Conservation (phyloP, 768 basidiomycete species). For the Nidularia pulvinata region DNA sequence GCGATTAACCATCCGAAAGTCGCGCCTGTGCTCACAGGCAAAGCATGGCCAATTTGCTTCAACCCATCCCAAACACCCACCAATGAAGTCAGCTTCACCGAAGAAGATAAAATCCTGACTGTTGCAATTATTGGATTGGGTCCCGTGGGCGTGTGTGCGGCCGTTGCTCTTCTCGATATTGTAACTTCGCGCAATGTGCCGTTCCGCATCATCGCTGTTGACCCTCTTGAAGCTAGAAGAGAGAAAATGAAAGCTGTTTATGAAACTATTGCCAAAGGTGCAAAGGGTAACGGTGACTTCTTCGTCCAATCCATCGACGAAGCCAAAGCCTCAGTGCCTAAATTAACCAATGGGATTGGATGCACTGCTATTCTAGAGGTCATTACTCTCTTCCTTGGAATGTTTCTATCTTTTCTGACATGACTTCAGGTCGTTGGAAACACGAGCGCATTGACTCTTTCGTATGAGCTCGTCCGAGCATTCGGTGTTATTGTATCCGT, state of each 20-base stretch:
- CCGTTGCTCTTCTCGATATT: constrained; percentile 63
- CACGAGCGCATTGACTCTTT: constrained; percentile 57
- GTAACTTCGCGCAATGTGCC: constrained; percentile 41
- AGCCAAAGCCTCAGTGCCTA: constrained; percentile 43
- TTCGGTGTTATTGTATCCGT: constrained; percentile 79
- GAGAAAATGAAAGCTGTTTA: constrained; percentile 63
- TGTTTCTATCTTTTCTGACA: background rate
- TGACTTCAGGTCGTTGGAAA: constrained; percentile 65
- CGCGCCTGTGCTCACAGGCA: constrained; percentile 54
- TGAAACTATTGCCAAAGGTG: constrained; percentile 39
- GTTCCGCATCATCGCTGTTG: constrained; percentile 64
- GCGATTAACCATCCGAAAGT: constrained; percentile 74
- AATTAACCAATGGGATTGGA: constrained; percentile 58
- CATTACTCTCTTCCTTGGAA: constrained; percentile 5
- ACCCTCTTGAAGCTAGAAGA: constrained; percentile 55
- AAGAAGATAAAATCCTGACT: constrained; percentile 52
- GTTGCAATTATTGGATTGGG: constrained; percentile 76
- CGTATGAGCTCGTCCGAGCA: constrained; percentile 71
- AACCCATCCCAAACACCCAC: constrained; percentile 16
- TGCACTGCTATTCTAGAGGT: constrained; percentile 74
- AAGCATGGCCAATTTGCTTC: constrained; percentile 57
- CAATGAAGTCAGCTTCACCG: constrained; percentile 28
- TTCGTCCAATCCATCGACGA: constrained; percentile 49
- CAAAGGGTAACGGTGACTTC: constrained; percentile 48
- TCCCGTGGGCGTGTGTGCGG: constrained; percentile 76